Conservation (phyloP, 2,329 filamentous ascomycete genomes). For the Laburnicola sp. region DNA sequence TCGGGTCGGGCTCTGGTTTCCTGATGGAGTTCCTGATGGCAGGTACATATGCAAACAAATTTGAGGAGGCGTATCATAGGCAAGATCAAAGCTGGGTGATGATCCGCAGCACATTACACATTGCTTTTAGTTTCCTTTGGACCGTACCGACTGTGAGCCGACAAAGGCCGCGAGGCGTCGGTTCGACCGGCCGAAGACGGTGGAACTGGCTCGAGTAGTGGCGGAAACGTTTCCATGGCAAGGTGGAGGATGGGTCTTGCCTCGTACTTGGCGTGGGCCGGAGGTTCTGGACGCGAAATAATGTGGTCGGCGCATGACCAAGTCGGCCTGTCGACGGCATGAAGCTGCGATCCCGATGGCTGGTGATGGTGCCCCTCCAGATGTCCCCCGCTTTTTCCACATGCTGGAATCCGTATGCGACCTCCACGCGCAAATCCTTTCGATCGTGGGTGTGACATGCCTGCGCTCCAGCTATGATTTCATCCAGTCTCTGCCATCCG, state of each 20-base stretch:
- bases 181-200: conserved; percentile 3
- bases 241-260: conserved; percentile 1
- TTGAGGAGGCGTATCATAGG: too few relatives aligned
- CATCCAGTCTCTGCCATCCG: conserved; percentile 3
- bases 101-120: too few relatives aligned
- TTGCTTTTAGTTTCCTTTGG: too few relatives aligned
- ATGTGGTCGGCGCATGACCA: conserved; percentile 12
- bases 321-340: conserved; percentile 3
- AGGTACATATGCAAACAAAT: too few relatives aligned
- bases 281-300: conserved; percentile 11
- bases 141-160: too few relatives aligned
- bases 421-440: conserved; percentile 4
- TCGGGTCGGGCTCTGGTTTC: too few relatives aligned
- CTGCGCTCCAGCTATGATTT: conserved; percentile 10
- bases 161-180: conserved; percentile 4
- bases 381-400: conserved; percentile 15
- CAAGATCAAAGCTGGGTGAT: not conserved
- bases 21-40: too few relatives aligned
- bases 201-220: not conserved
- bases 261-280: conserved; percentile 4
- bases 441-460: conserved; percentile 1
- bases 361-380: too few relatives aligned
- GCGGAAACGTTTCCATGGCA: not conserved
- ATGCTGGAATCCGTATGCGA: conserved; percentile 1
- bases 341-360: not conserved